These are phyloP conservation scores for Senna siamea DNA, from an alignment of 306 rosid genomes.

Conservation along the genomic window DNA sequence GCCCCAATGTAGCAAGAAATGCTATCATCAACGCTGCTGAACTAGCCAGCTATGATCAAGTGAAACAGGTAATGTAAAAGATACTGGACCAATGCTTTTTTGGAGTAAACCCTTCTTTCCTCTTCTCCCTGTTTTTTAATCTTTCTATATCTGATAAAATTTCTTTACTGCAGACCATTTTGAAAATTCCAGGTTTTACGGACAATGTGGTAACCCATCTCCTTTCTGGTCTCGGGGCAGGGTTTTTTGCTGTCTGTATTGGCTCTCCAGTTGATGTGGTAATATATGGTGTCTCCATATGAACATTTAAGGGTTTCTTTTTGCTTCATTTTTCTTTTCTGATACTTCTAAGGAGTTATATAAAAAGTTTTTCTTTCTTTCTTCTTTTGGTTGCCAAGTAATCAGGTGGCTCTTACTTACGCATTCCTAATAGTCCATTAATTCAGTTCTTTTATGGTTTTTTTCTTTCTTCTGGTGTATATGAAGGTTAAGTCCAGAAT, in stretches of 20 bases:
- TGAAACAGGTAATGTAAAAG: constrained; percentile 64
- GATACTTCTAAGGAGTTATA: too few species aligned
- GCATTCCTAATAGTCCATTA: background rate
- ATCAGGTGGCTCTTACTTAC: constrained; percentile 11
- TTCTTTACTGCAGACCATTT: constrained; percentile 70
- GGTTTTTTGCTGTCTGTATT: constrained; percentile 91
- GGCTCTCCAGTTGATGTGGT: constrained; percentile 99
- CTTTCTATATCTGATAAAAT: background rate
- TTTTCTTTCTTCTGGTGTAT: constrained; percentile 34
- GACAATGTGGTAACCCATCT: constrained; percentile 89
- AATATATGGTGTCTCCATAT: constrained; percentile 33
- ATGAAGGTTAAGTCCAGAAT: constrained; percentile 94
- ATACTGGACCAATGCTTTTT: constrained; percentile 13
- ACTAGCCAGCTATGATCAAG: constrained; percentile 97
- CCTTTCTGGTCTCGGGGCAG: constrained; percentile 91
- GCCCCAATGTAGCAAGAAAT: constrained; percentile 91
- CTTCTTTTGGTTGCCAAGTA: constrained; percentile 18
- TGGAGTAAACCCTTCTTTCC: constrained; percentile 17
- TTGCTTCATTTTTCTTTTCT: background rate
- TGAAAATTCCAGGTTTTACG: constrained; percentile 92
- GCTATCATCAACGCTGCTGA: constrained; percentile 98
- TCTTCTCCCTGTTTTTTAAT: background rate
- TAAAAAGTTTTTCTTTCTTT: background rate
- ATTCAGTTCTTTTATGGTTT: constrained; percentile 29
- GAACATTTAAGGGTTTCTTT: constrained; percentile 6